Conservation (phyloP, 2,329 filamentous ascomycete species). For the Pyrenochaeta sp. region DNA sequence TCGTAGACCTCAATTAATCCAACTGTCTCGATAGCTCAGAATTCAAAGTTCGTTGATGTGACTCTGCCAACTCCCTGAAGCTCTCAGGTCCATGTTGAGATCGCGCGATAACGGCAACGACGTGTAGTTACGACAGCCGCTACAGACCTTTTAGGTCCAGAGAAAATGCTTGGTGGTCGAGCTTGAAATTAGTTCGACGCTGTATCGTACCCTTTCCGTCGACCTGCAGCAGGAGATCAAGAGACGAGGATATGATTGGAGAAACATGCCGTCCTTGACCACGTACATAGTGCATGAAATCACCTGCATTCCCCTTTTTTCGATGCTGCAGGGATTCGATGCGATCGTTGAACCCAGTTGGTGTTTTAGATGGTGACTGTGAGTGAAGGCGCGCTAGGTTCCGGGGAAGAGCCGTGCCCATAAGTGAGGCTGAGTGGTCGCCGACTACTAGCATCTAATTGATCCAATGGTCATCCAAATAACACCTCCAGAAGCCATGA, state of each 20-base stretch:
- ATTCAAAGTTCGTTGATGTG: constrained; percentile 1
- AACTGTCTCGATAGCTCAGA: constrained; percentile 7
- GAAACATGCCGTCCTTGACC: constrained; percentile 4
- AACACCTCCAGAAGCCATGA: constrained; percentile 14
- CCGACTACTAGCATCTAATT: constrained; percentile 24
- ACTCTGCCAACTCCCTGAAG: constrained; percentile 14
- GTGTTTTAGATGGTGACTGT: constrained; percentile 1
- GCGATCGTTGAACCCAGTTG: constrained; percentile 1
- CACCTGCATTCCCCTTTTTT: constrained; percentile 22
- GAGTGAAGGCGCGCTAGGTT: constrained; percentile 6
- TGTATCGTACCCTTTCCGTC: constrained; percentile 7
- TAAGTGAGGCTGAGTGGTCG: constrained; percentile 38
- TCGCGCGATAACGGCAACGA: constrained; percentile 9
- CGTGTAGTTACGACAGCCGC: constrained; percentile 4
- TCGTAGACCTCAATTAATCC: constrained; percentile 21
- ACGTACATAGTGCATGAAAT: constrained; percentile 18
- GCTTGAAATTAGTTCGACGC: constrained; percentile 20
- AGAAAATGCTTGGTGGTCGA: constrained; percentile 9
- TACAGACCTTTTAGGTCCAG: constrained; percentile 5
- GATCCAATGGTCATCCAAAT: constrained; percentile 19
- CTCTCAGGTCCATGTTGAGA: constrained; percentile 1
- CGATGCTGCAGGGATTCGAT: constrained; percentile 17
- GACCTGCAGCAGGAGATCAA: constrained; percentile 1
- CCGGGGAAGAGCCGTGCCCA: constrained; percentile 28
- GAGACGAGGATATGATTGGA: constrained; percentile 9